phyloP scores from a whole-genome alignment of 148 eudicot species.

The Vaccinium darrowii region DNA sequence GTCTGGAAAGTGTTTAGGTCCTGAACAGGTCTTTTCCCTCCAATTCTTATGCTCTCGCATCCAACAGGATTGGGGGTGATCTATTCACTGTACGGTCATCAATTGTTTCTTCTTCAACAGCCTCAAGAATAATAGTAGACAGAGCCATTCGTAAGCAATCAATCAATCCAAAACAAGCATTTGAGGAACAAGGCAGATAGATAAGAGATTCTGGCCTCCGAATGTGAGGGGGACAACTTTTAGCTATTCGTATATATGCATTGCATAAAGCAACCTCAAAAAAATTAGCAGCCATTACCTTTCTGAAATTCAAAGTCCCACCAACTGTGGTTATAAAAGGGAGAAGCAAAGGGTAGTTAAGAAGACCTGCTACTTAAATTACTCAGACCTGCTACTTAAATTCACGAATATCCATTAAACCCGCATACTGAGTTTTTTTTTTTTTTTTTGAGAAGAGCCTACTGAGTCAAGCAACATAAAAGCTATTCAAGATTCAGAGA shows the following conservation, averaged over 20 bases:
- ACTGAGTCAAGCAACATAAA: neutral
- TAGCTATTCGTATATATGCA: constrained; percentile 72
- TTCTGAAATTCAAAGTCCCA: constrained; percentile 2
- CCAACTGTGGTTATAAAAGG: no score
- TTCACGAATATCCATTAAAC: no score
- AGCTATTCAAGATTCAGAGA: neutral
- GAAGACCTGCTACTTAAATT: no score
- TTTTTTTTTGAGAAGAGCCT: no score
- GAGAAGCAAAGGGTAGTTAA: no score
- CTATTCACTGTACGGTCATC: constrained; percentile 21
- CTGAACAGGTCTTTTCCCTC: constrained; percentile 59
- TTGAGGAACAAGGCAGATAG: constrained; percentile 55
- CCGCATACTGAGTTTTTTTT: no score
- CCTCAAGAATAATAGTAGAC: constrained; percentile 48
- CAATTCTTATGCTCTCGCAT: constrained; percentile 36
- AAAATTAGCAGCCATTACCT: constrained; percentile 8
- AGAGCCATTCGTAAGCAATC: constrained; percentile 75
- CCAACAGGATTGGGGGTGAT: constrained; percentile 26
- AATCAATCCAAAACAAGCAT: constrained; percentile 43
- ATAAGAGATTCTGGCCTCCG: constrained; percentile 84
- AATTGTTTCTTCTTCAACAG: constrained; percentile 39
- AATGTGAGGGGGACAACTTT: constrained; percentile 61
- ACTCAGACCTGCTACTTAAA: no score
- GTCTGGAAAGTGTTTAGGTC: constrained; percentile 23
- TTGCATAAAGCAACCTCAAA: constrained; percentile 75